Evolutionary conservation across 176 grass and related monocot genomes (phyloP).

Genomic region (Zizania latifolia): DNA sequence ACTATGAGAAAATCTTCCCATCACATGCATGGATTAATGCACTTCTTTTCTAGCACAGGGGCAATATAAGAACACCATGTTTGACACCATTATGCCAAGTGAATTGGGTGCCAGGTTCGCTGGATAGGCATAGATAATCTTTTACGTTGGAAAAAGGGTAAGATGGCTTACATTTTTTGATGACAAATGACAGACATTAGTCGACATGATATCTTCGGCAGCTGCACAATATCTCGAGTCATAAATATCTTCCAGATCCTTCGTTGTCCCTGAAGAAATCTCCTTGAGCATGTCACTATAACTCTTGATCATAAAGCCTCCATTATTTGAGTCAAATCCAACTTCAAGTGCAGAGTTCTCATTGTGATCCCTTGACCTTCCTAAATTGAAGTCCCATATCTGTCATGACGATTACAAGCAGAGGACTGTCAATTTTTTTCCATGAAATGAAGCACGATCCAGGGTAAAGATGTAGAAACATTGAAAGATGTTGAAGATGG

Average conservation of each 20-base stretch:
- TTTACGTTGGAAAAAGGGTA: neutral
- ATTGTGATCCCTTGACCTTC: slow-evolving; percentile 54
- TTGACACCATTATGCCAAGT: neutral
- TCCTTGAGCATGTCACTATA: slow-evolving; percentile 65
- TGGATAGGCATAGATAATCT: neutral
- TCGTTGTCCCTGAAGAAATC: slow-evolving; percentile 56
- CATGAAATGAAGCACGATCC: neutral
- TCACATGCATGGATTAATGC: slow-evolving; percentile 9
- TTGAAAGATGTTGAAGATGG: neutral
- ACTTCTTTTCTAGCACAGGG: slow-evolving; percentile 1
- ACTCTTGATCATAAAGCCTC: slow-evolving; percentile 65
- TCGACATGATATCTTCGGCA: slow-evolving; percentile 61
- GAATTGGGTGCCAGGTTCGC: neutral
- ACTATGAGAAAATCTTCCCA: slow-evolving; percentile 15
- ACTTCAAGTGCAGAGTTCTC: slow-evolving; percentile 49
- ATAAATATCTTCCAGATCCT: slow-evolving; percentile 67
- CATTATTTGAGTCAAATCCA: slow-evolving; percentile 40
- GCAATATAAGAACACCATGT: neutral
- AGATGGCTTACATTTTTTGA: slow-evolving; percentile 44
- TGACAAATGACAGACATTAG: slow-evolving; percentile 40
- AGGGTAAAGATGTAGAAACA: neutral
- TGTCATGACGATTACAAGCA: slow-evolving; percentile 26
- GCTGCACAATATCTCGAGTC: slow-evolving; percentile 48
- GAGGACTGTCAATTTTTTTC: neutral
- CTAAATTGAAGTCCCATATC: slow-evolving; percentile 85